These are phyloP conservation scores for Euryodendron excelsum DNA, from an alignment of 148 eudicot genomes.

Conservation along the genomic window DNA sequence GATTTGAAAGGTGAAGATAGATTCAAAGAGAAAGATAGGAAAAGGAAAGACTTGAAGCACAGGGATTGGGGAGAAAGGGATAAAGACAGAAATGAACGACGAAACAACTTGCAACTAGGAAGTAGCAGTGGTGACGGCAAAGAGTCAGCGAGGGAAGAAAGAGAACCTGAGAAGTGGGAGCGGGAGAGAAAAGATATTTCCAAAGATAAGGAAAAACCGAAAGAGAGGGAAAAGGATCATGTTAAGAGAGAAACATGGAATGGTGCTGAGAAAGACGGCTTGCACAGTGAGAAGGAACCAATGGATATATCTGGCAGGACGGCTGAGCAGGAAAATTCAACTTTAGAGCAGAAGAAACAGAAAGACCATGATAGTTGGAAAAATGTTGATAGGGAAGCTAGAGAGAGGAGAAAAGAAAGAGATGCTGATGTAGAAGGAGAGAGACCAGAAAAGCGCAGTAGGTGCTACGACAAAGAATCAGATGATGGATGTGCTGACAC, in stretches of 20 bases:
- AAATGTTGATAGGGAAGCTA: conserved; percentile 63
- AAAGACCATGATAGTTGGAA: conserved; percentile 67
- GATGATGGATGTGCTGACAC: conserved; percentile 69
- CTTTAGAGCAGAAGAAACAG: conserved; percentile 62
- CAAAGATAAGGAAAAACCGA: conserved; percentile 73
- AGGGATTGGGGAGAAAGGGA: conserved; percentile 76
- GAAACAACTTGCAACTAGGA: conserved; percentile 50
- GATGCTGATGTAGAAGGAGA: conserved; percentile 80
- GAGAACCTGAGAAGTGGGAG: conserved; percentile 73
- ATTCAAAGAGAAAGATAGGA: conserved; percentile 78
- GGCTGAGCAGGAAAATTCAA: conserved; percentile 45
- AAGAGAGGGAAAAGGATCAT: conserved; percentile 71
- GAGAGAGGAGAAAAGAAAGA: conserved; percentile 77
- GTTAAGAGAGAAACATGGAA: conserved; percentile 58
- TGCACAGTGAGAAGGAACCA: conserved; percentile 54
- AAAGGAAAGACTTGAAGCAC: conserved; percentile 81
- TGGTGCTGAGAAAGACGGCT: conserved; percentile 60
- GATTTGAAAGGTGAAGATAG: conserved; percentile 78
- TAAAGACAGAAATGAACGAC: conserved; percentile 68
- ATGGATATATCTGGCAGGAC: conserved; percentile 45
- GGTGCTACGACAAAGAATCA: conserved; percentile 62
- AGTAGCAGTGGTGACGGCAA: conserved; percentile 52
- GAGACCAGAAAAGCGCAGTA: conserved; percentile 76
- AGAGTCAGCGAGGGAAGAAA: conserved; percentile 63
- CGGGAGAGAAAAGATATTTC: conserved; percentile 62